phyloP scores from a whole-genome alignment of 208 protist genomes.

The Crithidia sp. region DNA sequence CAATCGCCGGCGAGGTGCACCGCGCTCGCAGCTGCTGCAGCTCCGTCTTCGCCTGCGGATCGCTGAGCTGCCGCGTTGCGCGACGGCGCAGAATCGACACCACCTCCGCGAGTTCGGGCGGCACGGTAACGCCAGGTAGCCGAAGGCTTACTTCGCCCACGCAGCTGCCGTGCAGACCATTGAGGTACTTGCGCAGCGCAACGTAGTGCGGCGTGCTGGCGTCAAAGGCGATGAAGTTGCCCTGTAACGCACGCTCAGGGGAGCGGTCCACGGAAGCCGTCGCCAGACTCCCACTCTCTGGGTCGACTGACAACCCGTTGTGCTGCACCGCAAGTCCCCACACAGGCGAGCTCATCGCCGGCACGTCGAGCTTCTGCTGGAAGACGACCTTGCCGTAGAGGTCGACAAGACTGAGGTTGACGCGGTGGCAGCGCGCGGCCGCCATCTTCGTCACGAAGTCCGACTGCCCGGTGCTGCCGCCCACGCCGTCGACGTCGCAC shows the following conservation, averaged over 20 bases:
- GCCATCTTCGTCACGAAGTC: slow-evolving; percentile 65
- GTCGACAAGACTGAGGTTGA: slow-evolving; percentile 72
- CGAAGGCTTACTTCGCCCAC: slow-evolving; percentile 61
- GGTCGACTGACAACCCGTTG: slow-evolving; percentile 58
- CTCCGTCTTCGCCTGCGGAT: slow-evolving; percentile 39
- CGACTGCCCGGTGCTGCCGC: slow-evolving; percentile 52
- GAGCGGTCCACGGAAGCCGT: slow-evolving; percentile 61
- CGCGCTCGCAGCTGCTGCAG: slow-evolving; percentile 49
- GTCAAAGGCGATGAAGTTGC: slow-evolving; percentile 61
- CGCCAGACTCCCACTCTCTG: slow-evolving; percentile 35
- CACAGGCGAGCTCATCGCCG: slow-evolving; percentile 44
- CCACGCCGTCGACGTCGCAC: slow-evolving; percentile 74
- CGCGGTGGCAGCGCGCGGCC: slow-evolving; percentile 45
- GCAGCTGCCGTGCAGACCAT: slow-evolving; percentile 42
- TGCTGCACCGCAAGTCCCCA: slow-evolving; percentile 78
- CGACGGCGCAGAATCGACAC: slow-evolving; percentile 39
- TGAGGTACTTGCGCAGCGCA: slow-evolving; percentile 66
- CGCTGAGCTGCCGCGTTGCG: slow-evolving; percentile 29
- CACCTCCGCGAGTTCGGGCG: slow-evolving; percentile 51
- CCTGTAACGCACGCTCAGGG: slow-evolving; percentile 59
- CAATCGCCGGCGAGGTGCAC: slow-evolving; percentile 43
- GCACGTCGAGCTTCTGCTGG: slow-evolving; percentile 75
- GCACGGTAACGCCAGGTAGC: slow-evolving; percentile 56
- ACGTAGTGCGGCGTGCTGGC: slow-evolving; percentile 59
- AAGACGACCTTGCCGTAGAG: slow-evolving; percentile 56